Percentiles rank a stretch among this genome's conserved stretches.
phyloP scores from a whole-genome alignment of 768 basidiomycete genomes.

The Cystobasidium ongulense region DNA sequence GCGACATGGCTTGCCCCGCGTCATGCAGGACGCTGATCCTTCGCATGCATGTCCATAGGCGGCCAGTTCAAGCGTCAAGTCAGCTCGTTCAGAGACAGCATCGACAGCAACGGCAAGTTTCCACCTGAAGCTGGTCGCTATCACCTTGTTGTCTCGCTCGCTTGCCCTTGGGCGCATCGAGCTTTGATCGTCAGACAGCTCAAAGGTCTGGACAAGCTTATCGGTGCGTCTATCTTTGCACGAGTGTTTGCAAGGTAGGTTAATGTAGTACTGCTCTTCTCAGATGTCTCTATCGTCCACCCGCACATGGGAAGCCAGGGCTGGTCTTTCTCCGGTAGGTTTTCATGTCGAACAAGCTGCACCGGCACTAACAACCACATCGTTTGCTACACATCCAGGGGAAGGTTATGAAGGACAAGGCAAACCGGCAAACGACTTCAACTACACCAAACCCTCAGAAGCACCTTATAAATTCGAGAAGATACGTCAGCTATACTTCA shows the following conservation, averaged over 20 bases:
- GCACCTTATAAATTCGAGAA: constrained; percentile 48
- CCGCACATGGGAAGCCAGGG: constrained; percentile 74
- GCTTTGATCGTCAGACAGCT: constrained; percentile 79
- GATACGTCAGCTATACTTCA: constrained; percentile 76
- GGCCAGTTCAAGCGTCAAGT: constrained; percentile 60
- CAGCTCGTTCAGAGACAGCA: constrained; percentile 54
- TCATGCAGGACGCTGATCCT: neutral
- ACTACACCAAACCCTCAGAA: constrained; percentile 48
- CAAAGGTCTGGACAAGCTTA: constrained; percentile 78
- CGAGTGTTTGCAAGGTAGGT: neutral
- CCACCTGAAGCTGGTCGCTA: constrained; percentile 76
- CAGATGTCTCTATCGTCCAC: constrained; percentile 72
- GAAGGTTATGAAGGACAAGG: constrained; percentile 48
- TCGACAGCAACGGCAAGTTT: constrained; percentile 57
- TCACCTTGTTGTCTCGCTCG: constrained; percentile 78
- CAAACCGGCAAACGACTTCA: constrained; percentile 66
- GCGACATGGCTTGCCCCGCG: neutral
- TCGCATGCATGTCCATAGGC: constrained; percentile 44
- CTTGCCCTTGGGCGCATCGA: constrained; percentile 92
- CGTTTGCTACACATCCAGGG: constrained; percentile 4
- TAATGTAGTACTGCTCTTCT: neutral
- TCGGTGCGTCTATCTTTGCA: constrained; percentile 53
- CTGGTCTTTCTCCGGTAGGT: constrained; percentile 66
- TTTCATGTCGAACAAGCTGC: neutral
- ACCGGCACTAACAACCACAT: constrained; percentile 11